phyloP scores from a whole-genome alignment of 73 alveolate genomes.

The Paramecium caudatum region DNA sequence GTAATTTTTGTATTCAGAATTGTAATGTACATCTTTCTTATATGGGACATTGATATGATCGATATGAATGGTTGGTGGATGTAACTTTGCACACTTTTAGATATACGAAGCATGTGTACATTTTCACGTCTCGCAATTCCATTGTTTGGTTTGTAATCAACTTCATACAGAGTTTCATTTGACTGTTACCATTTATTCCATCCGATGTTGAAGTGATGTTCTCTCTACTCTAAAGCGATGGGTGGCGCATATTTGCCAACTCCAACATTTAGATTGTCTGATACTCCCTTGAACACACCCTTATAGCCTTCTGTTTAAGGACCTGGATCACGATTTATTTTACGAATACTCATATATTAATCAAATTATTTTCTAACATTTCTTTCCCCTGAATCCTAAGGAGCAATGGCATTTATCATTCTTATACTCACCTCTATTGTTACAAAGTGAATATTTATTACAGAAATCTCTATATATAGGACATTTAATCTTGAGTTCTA shows the following conservation, averaged over 20 bases:
- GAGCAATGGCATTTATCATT: not conserved
- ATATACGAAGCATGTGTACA: not conserved
- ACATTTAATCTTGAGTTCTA: not conserved
- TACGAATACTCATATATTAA: slow-evolving; percentile 42
- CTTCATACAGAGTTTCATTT: slow-evolving; percentile 65
- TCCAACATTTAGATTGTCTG: slow-evolving; percentile 54
- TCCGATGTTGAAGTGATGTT: slow-evolving; percentile 62
- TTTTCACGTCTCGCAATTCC: slow-evolving; percentile 28
- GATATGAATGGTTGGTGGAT: slow-evolving; percentile 57
- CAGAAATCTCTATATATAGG: slow-evolving; percentile 22
- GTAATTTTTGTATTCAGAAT: slow-evolving; percentile 48
- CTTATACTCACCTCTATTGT: slow-evolving; percentile 1
- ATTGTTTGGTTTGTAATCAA: not conserved
- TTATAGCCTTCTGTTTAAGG: slow-evolving; percentile 35
- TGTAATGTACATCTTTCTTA: slow-evolving; percentile 15
- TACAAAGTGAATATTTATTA: not conserved
- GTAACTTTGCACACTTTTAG: slow-evolving; percentile 42
- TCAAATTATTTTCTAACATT: not conserved
- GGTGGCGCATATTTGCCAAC: slow-evolving; percentile 48
- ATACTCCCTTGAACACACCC: slow-evolving; percentile 61
- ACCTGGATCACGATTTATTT: slow-evolving; percentile 25
- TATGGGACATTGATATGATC: slow-evolving; percentile 67
- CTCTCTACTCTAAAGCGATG: slow-evolving; percentile 5
- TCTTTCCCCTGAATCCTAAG: slow-evolving; percentile 45
- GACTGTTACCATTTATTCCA: slow-evolving; percentile 63